These are phyloP conservation scores for Aspergillus pseudoviridinutans DNA, from an alignment of 2,329 filamentous ascomycete species.

Conservation along the genomic window DNA sequence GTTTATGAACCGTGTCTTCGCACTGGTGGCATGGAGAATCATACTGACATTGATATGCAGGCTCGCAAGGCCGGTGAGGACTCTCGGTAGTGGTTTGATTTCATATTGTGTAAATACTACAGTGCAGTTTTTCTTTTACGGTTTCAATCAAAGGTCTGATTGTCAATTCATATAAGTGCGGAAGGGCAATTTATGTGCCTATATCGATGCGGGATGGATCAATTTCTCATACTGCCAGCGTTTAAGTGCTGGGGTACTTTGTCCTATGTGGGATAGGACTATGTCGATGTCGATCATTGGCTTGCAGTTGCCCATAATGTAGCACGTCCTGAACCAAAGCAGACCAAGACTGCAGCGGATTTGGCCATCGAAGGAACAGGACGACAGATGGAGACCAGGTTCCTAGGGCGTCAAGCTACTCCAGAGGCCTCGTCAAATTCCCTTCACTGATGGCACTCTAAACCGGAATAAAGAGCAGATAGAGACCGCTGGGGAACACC, in stretches of 20 bases:
- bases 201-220: not conserved
- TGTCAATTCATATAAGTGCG: conserved; percentile 12
- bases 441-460: no score
- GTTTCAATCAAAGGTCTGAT: conserved; percentile 27
- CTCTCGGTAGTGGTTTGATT: conserved; percentile 30
- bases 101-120: conserved; percentile 39
- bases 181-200: not conserved
- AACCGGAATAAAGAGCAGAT: not conserved
- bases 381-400: not conserved
- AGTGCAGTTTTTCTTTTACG: conserved; percentile 31
- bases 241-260: not conserved
- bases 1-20: conserved; percentile 29
- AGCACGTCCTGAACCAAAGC: not conserved
- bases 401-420: not conserved
- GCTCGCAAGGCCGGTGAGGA: conserved; percentile 38
- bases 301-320: not conserved
- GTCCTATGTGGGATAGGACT: not conserved
- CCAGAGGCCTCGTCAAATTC: not conserved
- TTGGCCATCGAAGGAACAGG: not conserved
- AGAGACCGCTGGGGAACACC: no score
- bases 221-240: not conserved
- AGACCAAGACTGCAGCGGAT: not conserved
- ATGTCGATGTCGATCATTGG: not conserved
- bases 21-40: not conserved
- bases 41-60: conserved; percentile 18